Evolutionary conservation across 208 protist genomes (phyloP).

Genomic region (Histomonas meleagridis): DNA sequence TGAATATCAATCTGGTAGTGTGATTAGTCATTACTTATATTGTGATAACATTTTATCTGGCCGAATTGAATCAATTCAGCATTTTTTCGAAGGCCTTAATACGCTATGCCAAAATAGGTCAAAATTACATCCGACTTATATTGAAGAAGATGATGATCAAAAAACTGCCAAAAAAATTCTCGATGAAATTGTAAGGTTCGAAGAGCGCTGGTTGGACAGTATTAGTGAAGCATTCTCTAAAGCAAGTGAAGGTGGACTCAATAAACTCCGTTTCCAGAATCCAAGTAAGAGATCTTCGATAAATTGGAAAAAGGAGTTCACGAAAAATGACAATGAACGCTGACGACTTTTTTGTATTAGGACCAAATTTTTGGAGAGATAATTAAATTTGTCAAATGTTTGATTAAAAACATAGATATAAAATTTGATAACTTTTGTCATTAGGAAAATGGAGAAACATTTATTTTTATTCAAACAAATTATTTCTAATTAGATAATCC

Average conservation of each 20-base stretch:
- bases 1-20: background rate
- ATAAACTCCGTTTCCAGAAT: background rate
- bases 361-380: too few relatives aligned
- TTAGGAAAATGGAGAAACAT: too few relatives aligned
- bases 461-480: too few relatives aligned
- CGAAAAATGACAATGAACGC: too few relatives aligned
- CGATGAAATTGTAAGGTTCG: background rate
- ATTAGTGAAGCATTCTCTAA: background rate
- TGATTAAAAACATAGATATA: too few relatives aligned
- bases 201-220: background rate
- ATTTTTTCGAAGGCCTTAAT: background rate
- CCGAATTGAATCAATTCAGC: background rate
- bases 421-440: too few relatives aligned
- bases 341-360: too few relatives aligned
- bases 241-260: background rate
- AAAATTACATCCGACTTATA: background rate
- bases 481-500: too few relatives aligned
- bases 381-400: too few relatives aligned
- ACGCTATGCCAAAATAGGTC: background rate
- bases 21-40: background rate
- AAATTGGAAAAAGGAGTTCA: too few relatives aligned
- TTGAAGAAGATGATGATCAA: background rate
- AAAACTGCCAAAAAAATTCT: background rate
- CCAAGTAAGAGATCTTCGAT: too few relatives aligned
- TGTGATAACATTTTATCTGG: background rate